A percentile compares a stretch with the other conserved stretches of the same genome.
phyloP scores from a whole-genome alignment of 2,329 filamentous ascomycete species.

The Monascus ruber region DNA sequence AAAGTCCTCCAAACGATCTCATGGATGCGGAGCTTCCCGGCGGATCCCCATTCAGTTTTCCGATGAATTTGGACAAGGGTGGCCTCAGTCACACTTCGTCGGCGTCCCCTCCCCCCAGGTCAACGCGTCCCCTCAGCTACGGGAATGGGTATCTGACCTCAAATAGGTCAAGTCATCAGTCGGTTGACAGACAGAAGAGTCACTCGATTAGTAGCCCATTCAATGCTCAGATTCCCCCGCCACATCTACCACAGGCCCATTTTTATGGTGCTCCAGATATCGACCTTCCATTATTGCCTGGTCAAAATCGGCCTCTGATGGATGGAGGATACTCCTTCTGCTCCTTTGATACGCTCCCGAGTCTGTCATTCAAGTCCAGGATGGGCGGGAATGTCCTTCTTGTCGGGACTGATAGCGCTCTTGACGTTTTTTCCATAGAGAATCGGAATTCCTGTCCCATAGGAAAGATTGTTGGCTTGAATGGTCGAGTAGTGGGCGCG shows the following conservation, averaged over 20 bases:
- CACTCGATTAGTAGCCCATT: conserved; percentile 26
- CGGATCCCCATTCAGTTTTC: conserved; percentile 30
- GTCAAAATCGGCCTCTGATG: conserved; percentile 9
- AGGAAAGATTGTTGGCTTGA: conserved; percentile 61
- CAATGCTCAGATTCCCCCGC: conserved; percentile 42
- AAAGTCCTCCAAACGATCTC: conserved; percentile 31
- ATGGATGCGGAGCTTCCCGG: conserved; percentile 23
- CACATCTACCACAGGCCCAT: conserved; percentile 64
- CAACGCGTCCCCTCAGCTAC: conserved; percentile 32
- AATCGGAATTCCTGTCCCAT: conserved; percentile 60
- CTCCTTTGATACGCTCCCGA: conserved; percentile 60
- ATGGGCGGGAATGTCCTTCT: conserved; percentile 54
- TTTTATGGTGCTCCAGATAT: conserved; percentile 67
- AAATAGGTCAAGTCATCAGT: conserved; percentile 25
- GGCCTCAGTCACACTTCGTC: conserved; percentile 33
- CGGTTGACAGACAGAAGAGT: conserved; percentile 27
- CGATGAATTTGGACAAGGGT: conserved; percentile 25
- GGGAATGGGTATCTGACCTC: conserved; percentile 27
- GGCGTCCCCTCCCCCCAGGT: conserved; percentile 29
- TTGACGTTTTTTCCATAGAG: conserved; percentile 64
- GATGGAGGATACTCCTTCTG: conserved; percentile 62
- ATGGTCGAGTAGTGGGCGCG: conserved; percentile 68
- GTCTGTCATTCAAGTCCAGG: conserved; percentile 32
- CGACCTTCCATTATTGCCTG: conserved; percentile 41
- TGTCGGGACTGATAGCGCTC: conserved; percentile 66